Evolutionary conservation across 139 green algal species (phyloP).

Genomic region (Eudorina sp.): DNA sequence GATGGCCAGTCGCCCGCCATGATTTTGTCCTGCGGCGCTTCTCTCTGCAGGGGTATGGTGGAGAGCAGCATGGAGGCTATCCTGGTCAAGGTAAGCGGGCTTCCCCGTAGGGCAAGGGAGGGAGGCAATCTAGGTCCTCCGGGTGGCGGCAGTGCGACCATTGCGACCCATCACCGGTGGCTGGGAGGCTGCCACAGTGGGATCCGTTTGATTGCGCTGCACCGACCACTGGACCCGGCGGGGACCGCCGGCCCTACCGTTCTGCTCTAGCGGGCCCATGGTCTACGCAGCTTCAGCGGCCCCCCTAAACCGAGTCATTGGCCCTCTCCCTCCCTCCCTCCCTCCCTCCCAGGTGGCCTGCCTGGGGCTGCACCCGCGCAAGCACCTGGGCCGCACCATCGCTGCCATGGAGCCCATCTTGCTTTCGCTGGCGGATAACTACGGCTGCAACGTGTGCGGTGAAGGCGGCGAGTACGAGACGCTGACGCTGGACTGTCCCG

Average conservation of each 20-base stretch:
- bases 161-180: too few species aligned
- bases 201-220: too few species aligned
- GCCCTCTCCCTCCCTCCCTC: neutral
- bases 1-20: neutral
- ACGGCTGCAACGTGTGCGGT: constrained; percentile 93
- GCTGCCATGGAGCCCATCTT: constrained; percentile 72
- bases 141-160: too few species aligned
- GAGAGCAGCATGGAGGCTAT: constrained; percentile 80
- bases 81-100: constrained; percentile 81
- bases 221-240: too few species aligned
- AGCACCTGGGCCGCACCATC: constrained; percentile 89
- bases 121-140: too few species aligned
- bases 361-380: constrained; percentile 86
- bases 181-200: too few species aligned
- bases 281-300: too few species aligned
- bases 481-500: constrained; percentile 90
- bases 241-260: too few species aligned
- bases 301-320: neutral
- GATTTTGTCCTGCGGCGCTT: neutral
- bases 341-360: constrained; percentile 82
- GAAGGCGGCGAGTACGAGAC: constrained; percentile 99
- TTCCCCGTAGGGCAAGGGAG: too few species aligned
- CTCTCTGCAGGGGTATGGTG: constrained; percentile 71
- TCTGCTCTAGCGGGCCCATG: too few species aligned
- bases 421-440: constrained; percentile 70